Base-by-base conservation (phyloP, 176 grass and related monocot genomes). In the Cymbopogon citratus region DNA sequence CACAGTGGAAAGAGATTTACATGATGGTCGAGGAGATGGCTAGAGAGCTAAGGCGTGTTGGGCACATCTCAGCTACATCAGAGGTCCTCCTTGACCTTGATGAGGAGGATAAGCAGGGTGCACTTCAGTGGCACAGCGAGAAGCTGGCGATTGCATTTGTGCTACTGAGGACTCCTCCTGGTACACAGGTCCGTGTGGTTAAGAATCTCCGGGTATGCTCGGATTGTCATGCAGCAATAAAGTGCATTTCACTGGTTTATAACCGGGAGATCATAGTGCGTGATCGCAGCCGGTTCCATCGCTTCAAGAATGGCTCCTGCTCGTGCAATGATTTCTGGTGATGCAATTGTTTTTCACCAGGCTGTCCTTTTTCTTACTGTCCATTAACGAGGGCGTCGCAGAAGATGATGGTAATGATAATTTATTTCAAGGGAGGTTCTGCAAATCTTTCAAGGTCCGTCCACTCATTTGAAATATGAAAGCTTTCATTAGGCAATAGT, bases 271-370 rank as follows among this genome's bases (percentile, higher is more conserved):
- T 94, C 12, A 19, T 91, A 29, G 84, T 94, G 15, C 87, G 92
- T 86, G 92, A 94, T 36, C 81, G 75, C 36, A 94, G 84, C 12
- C 77, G 92, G 9, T 94, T 91, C 48, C 92, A 94, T 83, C 84
- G 81, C 49, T 94, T 94, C 68, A 89, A 82, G 74, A 69, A 87
- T 80, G 92, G 92, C n/a, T 56, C 67, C 23, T 94, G 92, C 54
- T 85, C 85, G 1, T 91, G 92, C 74, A 91, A 87, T 6, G 89
- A 91, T 77, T 91, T 94, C 81, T 94, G 92, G 92, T 94, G 89
- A 94, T 63, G 27, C 11, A 72, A 36, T 54, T 63, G 35, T 40
- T 12, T 87, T 71, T 59, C 64, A 86, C 27, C 9, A 60, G 34
- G 11, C 15, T 75, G 69, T 85, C 51, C 41, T 59, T 29, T 48